Conservation (phyloP, 2,329 filamentous ascomycete genomes). For the Botrytis fragariae region DNA sequence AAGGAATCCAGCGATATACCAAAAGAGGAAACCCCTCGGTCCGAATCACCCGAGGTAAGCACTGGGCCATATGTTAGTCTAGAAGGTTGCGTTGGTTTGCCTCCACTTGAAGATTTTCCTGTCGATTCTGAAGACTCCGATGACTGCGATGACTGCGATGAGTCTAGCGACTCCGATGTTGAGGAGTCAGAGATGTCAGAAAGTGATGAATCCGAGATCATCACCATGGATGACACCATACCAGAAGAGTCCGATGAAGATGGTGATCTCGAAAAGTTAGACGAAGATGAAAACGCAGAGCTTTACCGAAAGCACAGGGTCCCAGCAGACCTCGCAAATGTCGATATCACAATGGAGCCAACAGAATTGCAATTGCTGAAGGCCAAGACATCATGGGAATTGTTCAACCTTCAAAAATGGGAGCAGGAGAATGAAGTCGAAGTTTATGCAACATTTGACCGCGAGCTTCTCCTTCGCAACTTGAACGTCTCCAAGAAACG, state of each 20-base stretch:
- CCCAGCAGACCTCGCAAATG: not conserved
- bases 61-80: not conserved
- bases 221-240: not conserved
- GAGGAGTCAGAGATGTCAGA: not conserved
- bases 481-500: not conserved
- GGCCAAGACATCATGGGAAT: not conserved
- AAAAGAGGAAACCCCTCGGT: not conserved
- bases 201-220: not conserved
- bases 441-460: not conserved
- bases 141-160: not conserved
- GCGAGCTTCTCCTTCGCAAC: not conserved
- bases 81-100: not conserved
- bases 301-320: not conserved
- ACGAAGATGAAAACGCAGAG: not conserved
- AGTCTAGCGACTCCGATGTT: not conserved
- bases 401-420: not conserved
- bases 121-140: not conserved
- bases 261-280: not conserved
- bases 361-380: not conserved
- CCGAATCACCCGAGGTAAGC: not conserved
- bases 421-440: not conserved
- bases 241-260: not conserved
- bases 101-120: not conserved
- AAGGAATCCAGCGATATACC: not conserved
- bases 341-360: not conserved